Evolutionary conservation across 2,329 filamentous ascomycete genomes (phyloP), one percentile per base, ranked within the genome.

Genomic region (Cryphonectria parasitica): DNA sequence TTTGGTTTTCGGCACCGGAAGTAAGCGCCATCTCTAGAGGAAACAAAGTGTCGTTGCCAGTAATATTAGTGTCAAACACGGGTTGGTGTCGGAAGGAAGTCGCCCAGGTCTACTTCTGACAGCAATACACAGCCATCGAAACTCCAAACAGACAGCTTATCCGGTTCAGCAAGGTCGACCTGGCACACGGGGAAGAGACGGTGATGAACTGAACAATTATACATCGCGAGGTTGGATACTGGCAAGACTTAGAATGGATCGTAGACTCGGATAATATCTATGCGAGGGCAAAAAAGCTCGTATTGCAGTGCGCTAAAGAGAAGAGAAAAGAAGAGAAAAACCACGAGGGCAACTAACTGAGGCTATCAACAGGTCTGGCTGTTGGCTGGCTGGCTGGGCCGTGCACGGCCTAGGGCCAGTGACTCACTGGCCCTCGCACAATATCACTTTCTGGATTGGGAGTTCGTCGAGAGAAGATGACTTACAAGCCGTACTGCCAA

Each of bases 1-100:
- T 91, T 79, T 79, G 84, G 39, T 82, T 91, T 63, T 86, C 86
- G 28, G 83, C 66, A 22, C 31, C 54, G 28, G 39, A 58, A 84
- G n/a, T 79, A 15, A 22, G 28, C 11, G 56, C 62, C 6, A 13
- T 17, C 15, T 28, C 66, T 19, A 54, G 41, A 3, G 41, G 28
- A 1, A 36, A 36, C 56, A 61, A 39, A 5, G 52, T 60, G 8
- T 34, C 28, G 17, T 15, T 62, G 49, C 28, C 49, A 28, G 80
- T 82, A 1, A 79, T 78, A 0, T 74, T n/a, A n/a, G n/a, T 89
- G 2, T 80, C 80, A 22, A 89, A 89, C 74, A 82, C 78, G 0
- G 86, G 87, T 11, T 64, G 11, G 70, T 78, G 1, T 71, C 71
- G 3, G 0, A 77, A 80, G 61, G 78, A 80, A 66, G 79, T 81